Evolutionary conservation across 306 rosid genomes (phyloP).

Genomic region (Glycine latifolia): DNA sequence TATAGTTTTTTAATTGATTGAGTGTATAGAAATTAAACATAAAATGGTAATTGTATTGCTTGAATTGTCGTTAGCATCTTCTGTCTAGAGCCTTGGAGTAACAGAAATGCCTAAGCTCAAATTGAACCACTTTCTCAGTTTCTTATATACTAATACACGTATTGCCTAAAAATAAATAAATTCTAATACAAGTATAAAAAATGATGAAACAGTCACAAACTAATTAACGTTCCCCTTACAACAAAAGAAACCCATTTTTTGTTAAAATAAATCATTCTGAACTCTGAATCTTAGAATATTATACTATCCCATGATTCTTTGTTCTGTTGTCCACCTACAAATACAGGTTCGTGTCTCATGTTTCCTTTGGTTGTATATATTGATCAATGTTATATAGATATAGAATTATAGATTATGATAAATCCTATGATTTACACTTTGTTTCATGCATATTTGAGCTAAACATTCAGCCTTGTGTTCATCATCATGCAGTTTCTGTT

Average conservation of each 20-base stretch:
- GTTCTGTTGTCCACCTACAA: constrained; percentile 35
- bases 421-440: background rate
- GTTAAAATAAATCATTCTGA: background rate
- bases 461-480: background rate
- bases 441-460: constrained; percentile 20
- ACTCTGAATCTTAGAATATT: constrained; percentile 17
- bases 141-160: background rate
- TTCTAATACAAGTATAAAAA: background rate
- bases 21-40: background rate
- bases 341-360: constrained; percentile 47
- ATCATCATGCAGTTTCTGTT: constrained; percentile 16
- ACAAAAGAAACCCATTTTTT: constrained; percentile 15
- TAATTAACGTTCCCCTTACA: background rate
- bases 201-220: constrained; percentile 24
- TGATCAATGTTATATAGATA: constrained; percentile 1
- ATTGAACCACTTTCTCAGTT: constrained; percentile 19
- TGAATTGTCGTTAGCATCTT: background rate
- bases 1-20: too few relatives aligned
- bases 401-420: background rate
- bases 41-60: background rate
- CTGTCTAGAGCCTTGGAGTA: constrained; percentile 8
- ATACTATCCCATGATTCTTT: constrained; percentile 13
- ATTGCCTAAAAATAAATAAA: too few relatives aligned
- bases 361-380: background rate
- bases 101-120: constrained; percentile 23